A percentile compares a stretch with the other conserved stretches of the same genome.
phyloP scores from a whole-genome alignment of 2,329 filamentous ascomycete species.

The Xylariaceae sp. region DNA sequence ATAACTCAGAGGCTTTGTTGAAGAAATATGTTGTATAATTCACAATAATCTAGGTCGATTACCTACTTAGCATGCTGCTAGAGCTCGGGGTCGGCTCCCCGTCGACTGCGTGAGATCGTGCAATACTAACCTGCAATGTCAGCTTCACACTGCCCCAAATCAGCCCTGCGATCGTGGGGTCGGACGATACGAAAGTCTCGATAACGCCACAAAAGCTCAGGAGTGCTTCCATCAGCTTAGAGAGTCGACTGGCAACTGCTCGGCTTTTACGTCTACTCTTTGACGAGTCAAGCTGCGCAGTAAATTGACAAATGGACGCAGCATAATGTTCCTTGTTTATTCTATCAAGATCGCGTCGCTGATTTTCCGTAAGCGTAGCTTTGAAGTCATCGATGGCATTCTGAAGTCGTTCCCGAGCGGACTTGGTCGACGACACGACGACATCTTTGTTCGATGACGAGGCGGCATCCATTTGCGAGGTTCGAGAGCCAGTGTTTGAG shows the following conservation, averaged over 20 bases:
- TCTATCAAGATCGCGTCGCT: too few relatives aligned
- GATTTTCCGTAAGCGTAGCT: not conserved
- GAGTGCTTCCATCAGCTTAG: too few relatives aligned
- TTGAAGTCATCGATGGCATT: not conserved
- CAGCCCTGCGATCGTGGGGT: constrained; percentile 36
- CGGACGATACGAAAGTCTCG: constrained; percentile 35
- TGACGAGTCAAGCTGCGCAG: not conserved
- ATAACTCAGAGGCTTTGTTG: constrained; percentile 34
- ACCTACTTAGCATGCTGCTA: not conserved
- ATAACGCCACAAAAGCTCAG: too few relatives aligned
- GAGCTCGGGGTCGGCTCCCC: not conserved
- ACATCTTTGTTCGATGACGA: not conserved
- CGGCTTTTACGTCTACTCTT: not conserved
- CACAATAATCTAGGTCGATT: constrained; percentile 24
- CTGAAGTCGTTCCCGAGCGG: not conserved
- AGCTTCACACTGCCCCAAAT: constrained; percentile 42
- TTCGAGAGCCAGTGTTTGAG: too few relatives aligned
- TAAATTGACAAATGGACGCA: not conserved
- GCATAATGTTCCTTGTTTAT: too few relatives aligned
- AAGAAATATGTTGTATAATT: constrained; percentile 37
- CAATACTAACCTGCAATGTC: constrained; percentile 32
- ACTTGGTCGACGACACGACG: not conserved
- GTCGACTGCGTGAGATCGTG: too few relatives aligned
- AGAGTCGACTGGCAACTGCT: not conserved
- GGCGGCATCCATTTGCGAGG: too few relatives aligned